Conservation (phyloP, 2,329 filamentous ascomycete species). For the Colletotrichum falcatum region DNA sequence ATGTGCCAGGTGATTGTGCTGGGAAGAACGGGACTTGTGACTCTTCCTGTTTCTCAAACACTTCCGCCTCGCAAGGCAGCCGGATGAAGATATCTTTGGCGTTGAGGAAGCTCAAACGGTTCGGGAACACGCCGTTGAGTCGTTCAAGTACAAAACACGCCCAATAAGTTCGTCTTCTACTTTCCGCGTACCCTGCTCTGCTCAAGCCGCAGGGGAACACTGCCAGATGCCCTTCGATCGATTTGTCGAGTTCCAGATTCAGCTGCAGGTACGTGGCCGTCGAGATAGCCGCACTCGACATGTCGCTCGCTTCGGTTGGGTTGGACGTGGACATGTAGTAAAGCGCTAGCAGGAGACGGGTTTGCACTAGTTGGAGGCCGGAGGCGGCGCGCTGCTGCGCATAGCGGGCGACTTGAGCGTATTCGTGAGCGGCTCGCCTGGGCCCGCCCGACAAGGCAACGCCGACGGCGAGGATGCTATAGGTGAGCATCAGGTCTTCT, state of each 20-base stretch:
- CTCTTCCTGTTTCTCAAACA: slow-evolving; percentile 71
- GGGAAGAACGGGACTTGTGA: slow-evolving; percentile 72
- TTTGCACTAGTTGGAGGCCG: slow-evolving; percentile 73
- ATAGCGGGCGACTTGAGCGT: slow-evolving; percentile 66
- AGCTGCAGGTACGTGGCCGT: slow-evolving; percentile 70
- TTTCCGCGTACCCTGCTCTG: slow-evolving; percentile 70
- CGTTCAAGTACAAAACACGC: slow-evolving; percentile 77
- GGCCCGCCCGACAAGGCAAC: slow-evolving; percentile 54
- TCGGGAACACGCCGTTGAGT: slow-evolving; percentile 69
- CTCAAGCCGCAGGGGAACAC: slow-evolving; percentile 69
- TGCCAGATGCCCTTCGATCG: slow-evolving; percentile 53
- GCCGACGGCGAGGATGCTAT: slow-evolving; percentile 57
- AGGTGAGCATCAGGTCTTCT: slow-evolving; percentile 61
- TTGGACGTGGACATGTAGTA: slow-evolving; percentile 74
- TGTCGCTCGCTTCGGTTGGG: slow-evolving; percentile 72
- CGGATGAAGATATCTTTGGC: slow-evolving; percentile 75
- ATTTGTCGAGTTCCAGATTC: slow-evolving; percentile 70
- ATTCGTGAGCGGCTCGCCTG: slow-evolving; percentile 53
- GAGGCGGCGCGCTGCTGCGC: slow-evolving; percentile 55
- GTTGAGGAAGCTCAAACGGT: slow-evolving; percentile 67
- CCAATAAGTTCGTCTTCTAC: slow-evolving; percentile 79
- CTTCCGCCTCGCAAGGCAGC: slow-evolving; percentile 70
- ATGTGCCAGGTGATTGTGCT: slow-evolving; percentile 51
- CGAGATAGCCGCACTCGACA: slow-evolving; percentile 71
- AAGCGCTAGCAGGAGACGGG: slow-evolving; percentile 73